Base-by-base conservation (phyloP, 2,329 filamentous ascomycete genomes). In the Huntiella savannae region DNA sequence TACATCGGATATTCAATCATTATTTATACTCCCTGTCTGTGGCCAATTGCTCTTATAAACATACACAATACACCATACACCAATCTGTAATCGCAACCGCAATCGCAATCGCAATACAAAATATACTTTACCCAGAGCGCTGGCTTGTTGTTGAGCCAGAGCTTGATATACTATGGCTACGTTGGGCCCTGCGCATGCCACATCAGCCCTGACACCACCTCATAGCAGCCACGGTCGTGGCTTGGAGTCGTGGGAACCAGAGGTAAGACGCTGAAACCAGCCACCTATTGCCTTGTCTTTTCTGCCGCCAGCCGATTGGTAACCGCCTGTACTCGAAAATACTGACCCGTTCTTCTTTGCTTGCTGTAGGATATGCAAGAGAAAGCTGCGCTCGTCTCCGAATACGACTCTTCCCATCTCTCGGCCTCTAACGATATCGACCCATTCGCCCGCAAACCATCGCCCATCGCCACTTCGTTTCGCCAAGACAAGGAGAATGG, bases 221-320 rank as follows among this genome's bases (percentile, higher is more conserved):
- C 40, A 33, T 43, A 49, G 42, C 22, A 49, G 47, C 47, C 47
- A 49, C 19, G 42, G 42, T 22, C 47, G 37, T 36, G 41, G 40
- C 19, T 8, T 13, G 22, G 16, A 43, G 5, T 33, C 42, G 15
- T 49, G 47, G 47, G 47, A 49, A 7, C n/a, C 36, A 19, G 41
- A 49, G 37, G 47, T 41, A 49, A 33, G 42, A 40, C n/a, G n/a
- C 5, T 16, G 22, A 4, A 12, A 8, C 5, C 10, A 45, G 13
- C n/a, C 32, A 33, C 12, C 12, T 12, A 33, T 28, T 28, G 40
- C 10, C 36, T 16, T 40, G 12, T 12, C 37, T 10, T 32, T n/a
- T 16, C n/a, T 13, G 7, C 10, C 22, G 22, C 22, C 8, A 28
- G 22, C 22, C 22, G 38, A 46, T 10, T 40, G 39, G 13, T 40